Conservation (phyloP, 2,329 filamentous ascomycete species). For the Verticillium nubilum region DNA sequence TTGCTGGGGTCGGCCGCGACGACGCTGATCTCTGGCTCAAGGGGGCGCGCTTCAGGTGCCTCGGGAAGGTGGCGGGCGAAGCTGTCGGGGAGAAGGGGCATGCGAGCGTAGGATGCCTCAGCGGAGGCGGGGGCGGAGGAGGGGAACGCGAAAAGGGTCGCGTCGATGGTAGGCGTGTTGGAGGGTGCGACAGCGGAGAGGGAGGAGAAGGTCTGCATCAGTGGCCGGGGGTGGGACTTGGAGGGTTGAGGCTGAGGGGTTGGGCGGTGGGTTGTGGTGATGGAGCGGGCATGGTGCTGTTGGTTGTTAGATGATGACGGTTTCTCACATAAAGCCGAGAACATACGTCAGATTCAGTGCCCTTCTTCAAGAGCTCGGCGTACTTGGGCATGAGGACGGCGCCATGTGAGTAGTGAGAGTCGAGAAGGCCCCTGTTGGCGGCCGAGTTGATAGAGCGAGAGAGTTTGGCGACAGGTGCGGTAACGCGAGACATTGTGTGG, state of each 20-base stretch:
- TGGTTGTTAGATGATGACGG: conserved; percentile 3
- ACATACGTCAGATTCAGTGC: conserved; percentile 34
- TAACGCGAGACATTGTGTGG: conserved; percentile 41
- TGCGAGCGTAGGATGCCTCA: conserved; percentile 38
- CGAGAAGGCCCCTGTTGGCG: conserved; percentile 29
- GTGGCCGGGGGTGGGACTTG: conserved; percentile 32
- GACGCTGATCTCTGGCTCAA: conserved; percentile 43
- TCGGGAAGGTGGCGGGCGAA: conserved; percentile 40
- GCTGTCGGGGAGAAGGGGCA: conserved; percentile 58
- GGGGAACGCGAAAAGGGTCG: conserved; percentile 45
- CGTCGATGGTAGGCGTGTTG: conserved; percentile 38
- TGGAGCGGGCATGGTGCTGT: conserved; percentile 28
- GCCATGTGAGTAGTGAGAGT: conserved; percentile 23
- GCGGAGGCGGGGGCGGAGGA: conserved; percentile 22
- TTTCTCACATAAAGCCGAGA: not conserved
- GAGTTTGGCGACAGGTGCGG: conserved; percentile 43
- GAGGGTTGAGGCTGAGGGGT: conserved; percentile 32
- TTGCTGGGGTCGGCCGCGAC: conserved; percentile 51
- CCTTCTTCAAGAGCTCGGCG: conserved; percentile 36
- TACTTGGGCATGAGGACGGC: conserved; percentile 41
- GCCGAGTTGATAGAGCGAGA: conserved; percentile 38
- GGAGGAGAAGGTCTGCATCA: conserved; percentile 60
- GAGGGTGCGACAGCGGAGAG: conserved; percentile 29
- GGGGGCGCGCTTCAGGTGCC: conserved; percentile 32
- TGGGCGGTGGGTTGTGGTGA: conserved; percentile 43